These are phyloP conservation scores for Abelmoschus esculentus DNA, from an alignment of 345 rosid species.

Conservation along the genomic window DNA sequence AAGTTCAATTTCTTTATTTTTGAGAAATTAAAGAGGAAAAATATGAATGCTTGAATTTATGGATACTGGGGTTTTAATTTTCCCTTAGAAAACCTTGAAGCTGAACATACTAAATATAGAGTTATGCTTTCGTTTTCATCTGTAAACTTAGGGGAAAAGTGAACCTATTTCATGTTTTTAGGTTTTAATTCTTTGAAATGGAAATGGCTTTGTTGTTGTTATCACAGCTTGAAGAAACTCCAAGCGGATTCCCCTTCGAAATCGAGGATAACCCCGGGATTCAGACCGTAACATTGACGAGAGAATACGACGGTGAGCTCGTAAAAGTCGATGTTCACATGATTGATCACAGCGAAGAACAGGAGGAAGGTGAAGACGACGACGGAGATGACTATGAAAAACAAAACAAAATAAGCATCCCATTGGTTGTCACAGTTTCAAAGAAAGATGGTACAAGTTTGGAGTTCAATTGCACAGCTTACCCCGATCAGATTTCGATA, in stretches of 20 bases:
- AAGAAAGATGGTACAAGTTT: constrained; percentile 51
- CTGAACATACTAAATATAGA: no score
- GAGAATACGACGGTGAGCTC: constrained; percentile 63
- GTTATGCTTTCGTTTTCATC: no score
- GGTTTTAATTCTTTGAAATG: neutral
- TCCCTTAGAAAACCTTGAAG: no score
- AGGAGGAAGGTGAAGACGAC: constrained; percentile 25
- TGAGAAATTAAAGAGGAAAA: no score
- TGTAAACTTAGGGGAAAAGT: no score
- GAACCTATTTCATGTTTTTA: neutral
- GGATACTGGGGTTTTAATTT: no score
- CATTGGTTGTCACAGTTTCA: constrained; percentile 52
- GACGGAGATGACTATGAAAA: constrained; percentile 35
- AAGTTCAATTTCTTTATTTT: neutral
- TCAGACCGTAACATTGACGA: constrained; percentile 46
- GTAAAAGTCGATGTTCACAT: constrained; percentile 70
- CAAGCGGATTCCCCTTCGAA: constrained; percentile 65
- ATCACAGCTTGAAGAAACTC: constrained; percentile 35
- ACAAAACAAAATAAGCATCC: constrained; percentile 47
- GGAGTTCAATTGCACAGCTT: constrained; percentile 64
- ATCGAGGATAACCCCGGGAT: constrained; percentile 67
- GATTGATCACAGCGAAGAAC: constrained; percentile 57
- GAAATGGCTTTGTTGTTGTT: neutral
- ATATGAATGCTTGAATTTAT: no score
- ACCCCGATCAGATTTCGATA: constrained; percentile 51